Evolutionary conservation across 164 flowering plant species (phyloP), one percentile per base, ranked within the genome.

Genomic region (Liriodendron chinense): DNA sequence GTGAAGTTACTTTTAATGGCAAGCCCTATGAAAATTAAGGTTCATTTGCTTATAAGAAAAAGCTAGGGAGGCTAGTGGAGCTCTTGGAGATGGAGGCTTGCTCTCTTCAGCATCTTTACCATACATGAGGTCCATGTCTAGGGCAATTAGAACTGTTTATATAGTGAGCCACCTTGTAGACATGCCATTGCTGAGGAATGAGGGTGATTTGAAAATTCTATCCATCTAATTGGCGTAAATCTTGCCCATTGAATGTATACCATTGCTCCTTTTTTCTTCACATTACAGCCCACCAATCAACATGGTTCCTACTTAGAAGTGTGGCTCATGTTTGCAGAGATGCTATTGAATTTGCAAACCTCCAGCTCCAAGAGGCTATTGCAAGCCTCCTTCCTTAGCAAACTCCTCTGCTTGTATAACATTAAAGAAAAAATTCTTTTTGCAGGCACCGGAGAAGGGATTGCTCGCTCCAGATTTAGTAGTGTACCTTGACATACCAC

Each of bases 391-490:
- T 14, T 61, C 22, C 22, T 14, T 61, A 61, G 22, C 67, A 64
- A 23, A 64, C 22, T 64, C 62, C 62, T 57, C 62, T 24, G 10
- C 14, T 9, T 34, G 43, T 34, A 34, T 64, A 26, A 26, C 69
- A 26, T 67, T 13, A 67, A 28, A 67, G 28, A 67, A 0, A 63
- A 5, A 26, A 7, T 67, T 25, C 47, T 68, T 48, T 75, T 80
- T 81, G 68, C 84, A 91, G 95, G 90, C 88, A 22, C 93, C 95
- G 24, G 96, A 92, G 76, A 71, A 70, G 68, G 94, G 96, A 25
- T 78, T 92, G 85, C 82, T 87, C 28, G 92, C 96, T 79, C 96
- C 96, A 66, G 96, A 92, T 84, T 43, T 88, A 68, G 94, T 92
- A 16, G 23, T 86, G 22, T 89, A 89, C 81, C 88, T 90, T 62